These are phyloP conservation scores for Piper betle DNA, from an alignment of 164 flowering plant species.

Conservation along the genomic window DNA sequence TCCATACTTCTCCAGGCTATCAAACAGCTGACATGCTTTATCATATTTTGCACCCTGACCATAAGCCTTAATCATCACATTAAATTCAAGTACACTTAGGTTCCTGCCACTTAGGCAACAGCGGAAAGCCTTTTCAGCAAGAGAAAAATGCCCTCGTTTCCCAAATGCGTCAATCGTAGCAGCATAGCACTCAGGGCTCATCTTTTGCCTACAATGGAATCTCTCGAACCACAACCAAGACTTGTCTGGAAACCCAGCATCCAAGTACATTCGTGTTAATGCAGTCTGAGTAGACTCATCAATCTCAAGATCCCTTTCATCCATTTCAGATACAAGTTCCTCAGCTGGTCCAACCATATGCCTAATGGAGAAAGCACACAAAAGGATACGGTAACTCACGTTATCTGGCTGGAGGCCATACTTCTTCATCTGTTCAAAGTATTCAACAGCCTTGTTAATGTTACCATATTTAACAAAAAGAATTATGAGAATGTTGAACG, in stretches of 20 bases:
- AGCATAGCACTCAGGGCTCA: constrained; percentile 77
- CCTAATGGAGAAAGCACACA: constrained; percentile 74
- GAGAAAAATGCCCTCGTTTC: constrained; percentile 50
- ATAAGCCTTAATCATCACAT: constrained; percentile 95
- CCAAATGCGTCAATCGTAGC: constrained; percentile 92
- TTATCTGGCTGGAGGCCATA: constrained; percentile 50
- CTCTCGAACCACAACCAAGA: constrained; percentile 82
- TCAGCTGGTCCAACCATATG: constrained; percentile 72
- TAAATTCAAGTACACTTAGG: constrained; percentile 50
- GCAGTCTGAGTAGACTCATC: constrained; percentile 87
- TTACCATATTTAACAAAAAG: constrained; percentile 53
- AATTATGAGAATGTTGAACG: constrained; percentile 80
- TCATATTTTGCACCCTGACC: constrained; percentile 48
- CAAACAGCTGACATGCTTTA: constrained; percentile 58
- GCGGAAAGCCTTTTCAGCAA: constrained; percentile 64
- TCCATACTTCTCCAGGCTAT: constrained; percentile 45
- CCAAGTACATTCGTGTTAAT: constrained; percentile 76
- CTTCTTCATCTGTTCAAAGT: constrained; percentile 56
- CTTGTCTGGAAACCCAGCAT: constrained; percentile 52
- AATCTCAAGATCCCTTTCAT: constrained; percentile 42
- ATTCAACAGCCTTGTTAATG: constrained; percentile 39
- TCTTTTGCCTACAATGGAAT: constrained; percentile 51
- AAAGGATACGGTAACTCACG: constrained; percentile 75
- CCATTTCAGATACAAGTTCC: constrained; percentile 63
- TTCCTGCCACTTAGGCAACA: constrained; percentile 43